Conservation (phyloP, 805 yeast genomes). For the Clavispora santaluciae region DNA sequence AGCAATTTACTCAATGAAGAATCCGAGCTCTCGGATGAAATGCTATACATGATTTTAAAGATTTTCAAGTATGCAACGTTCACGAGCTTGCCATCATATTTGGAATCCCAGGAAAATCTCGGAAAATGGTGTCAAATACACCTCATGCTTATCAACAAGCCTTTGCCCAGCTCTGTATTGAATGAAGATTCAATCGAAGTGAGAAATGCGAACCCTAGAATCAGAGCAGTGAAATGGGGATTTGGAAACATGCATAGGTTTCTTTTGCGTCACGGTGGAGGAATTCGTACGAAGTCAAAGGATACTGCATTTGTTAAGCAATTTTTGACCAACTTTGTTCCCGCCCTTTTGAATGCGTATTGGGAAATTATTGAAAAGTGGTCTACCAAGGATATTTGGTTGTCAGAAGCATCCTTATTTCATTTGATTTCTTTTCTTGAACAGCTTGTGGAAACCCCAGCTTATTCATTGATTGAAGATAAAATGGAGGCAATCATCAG, state of each 20-base stretch:
- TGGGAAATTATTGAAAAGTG: slow-evolving; percentile 41
- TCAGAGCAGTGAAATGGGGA: slow-evolving; percentile 42
- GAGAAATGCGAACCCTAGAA: slow-evolving; percentile 36
- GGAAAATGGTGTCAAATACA: slow-evolving; percentile 41
- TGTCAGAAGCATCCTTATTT: slow-evolving; percentile 36
- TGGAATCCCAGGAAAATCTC: slow-evolving; percentile 30
- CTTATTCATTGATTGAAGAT: slow-evolving; percentile 32
- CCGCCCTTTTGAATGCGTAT: slow-evolving; percentile 38
- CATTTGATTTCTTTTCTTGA: slow-evolving; percentile 42
- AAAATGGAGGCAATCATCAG: slow-evolving; percentile 37
- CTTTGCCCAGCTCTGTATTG: slow-evolving; percentile 31
- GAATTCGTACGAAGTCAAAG: slow-evolving; percentile 30
- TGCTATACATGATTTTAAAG: slow-evolving; percentile 38
- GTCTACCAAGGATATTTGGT: slow-evolving; percentile 36
- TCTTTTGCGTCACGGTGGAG: slow-evolving; percentile 42
- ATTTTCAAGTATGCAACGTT: slow-evolving; percentile 38
- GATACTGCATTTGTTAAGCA: slow-evolving; percentile 24
- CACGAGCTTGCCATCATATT: slow-evolving; percentile 34
- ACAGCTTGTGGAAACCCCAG: slow-evolving; percentile 36
- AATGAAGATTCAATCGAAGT: slow-evolving; percentile 27
- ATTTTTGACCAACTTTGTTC: slow-evolving; percentile 36
- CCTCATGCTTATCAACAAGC: slow-evolving; percentile 34
- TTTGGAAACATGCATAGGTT: slow-evolving; percentile 40
- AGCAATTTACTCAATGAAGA: slow-evolving; percentile 25
- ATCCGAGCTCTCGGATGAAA: slow-evolving; percentile 13